These are phyloP conservation scores for Tricholoma saponaceum DNA, from an alignment of 768 basidiomycete genomes.

Conservation along the genomic window DNA sequence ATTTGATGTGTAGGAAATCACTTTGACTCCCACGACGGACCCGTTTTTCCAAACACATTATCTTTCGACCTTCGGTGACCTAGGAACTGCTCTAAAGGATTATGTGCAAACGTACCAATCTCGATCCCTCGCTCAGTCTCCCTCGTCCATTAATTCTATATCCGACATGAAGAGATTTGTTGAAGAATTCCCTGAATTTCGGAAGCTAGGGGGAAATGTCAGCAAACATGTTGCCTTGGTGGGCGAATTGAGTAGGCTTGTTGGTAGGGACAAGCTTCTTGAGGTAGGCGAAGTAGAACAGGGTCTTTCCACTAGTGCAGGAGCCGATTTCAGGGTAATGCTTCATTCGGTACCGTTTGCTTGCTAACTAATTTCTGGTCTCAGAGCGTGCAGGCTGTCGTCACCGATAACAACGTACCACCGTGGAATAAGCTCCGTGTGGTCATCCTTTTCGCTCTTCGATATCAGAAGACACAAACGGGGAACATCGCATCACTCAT, in stretches of 20 bases:
- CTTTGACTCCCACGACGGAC: constrained; percentile 86
- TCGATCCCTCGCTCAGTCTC: constrained; percentile 70
- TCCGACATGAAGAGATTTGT: constrained; percentile 96
- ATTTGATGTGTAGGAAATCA: constrained; percentile 68
- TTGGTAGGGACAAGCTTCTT: constrained; percentile 79
- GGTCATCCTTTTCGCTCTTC: constrained; percentile 87
- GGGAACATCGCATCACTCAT: constrained; percentile 79
- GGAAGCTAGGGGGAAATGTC: constrained; percentile 94
- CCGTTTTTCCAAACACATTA: constrained; percentile 91
- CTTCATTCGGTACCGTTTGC: neutral
- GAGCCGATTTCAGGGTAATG: constrained; percentile 80
- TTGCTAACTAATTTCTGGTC: neutral
- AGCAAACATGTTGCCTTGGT: constrained; percentile 98
- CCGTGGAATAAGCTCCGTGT: constrained; percentile 83
- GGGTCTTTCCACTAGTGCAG: constrained; percentile 88
- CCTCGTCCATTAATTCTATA: constrained; percentile 88
- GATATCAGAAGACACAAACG: constrained; percentile 89
- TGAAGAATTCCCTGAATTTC: constrained; percentile 97
- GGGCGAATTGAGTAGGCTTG: constrained; percentile 90
- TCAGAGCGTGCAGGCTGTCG: constrained; percentile 78
- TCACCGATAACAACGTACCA: constrained; percentile 65
- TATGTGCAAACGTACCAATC: constrained; percentile 94
- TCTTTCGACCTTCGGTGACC: constrained; percentile 92
- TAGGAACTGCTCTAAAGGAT: constrained; percentile 85
- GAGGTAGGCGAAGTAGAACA: constrained; percentile 96